phyloP scores from a whole-genome alignment of 164 flowering plant genomes.

The Piper betle region DNA sequence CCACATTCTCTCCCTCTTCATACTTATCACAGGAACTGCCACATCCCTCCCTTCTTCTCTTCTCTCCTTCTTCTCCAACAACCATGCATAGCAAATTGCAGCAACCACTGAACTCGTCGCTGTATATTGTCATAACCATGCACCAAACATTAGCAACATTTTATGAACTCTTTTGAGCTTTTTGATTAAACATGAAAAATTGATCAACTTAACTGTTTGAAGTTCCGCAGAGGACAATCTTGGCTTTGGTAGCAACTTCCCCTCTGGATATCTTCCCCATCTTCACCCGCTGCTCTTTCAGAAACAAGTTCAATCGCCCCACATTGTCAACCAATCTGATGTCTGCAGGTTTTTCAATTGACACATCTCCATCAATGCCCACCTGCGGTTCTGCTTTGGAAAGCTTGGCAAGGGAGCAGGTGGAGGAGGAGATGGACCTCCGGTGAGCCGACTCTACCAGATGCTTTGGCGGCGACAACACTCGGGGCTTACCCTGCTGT shows the following conservation, averaged over 20 bases:
- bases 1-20: constrained; percentile 52
- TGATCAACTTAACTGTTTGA: constrained; percentile 39
- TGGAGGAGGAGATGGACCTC: constrained; percentile 40
- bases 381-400: constrained; percentile 5
- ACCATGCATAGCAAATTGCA: constrained; percentile 60
- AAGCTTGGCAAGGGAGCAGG: constrained; percentile 29
- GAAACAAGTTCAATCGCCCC: constrained; percentile 31
- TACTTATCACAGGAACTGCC: constrained; percentile 61
- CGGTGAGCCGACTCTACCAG: constrained; percentile 29
- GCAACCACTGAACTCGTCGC: constrained; percentile 73
- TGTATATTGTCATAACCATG: constrained; percentile 3
- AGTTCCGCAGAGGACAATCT: constrained; percentile 48
- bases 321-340: not conserved
- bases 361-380: not conserved
- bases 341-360: not conserved
- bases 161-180: too few species aligned
- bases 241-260: constrained; percentile 31
- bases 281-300: constrained; percentile 39
- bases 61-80: constrained; percentile 29
- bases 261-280: constrained; percentile 28
- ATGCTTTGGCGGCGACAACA: constrained; percentile 43
- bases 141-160: not conserved
- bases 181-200: too few species aligned
- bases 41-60: constrained; percentile 14
- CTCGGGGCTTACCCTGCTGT: constrained; percentile 5